These are phyloP conservation scores for Stromatinia cepivora DNA, from an alignment of 2,329 filamentous ascomycete genomes.

Conservation along the genomic window DNA sequence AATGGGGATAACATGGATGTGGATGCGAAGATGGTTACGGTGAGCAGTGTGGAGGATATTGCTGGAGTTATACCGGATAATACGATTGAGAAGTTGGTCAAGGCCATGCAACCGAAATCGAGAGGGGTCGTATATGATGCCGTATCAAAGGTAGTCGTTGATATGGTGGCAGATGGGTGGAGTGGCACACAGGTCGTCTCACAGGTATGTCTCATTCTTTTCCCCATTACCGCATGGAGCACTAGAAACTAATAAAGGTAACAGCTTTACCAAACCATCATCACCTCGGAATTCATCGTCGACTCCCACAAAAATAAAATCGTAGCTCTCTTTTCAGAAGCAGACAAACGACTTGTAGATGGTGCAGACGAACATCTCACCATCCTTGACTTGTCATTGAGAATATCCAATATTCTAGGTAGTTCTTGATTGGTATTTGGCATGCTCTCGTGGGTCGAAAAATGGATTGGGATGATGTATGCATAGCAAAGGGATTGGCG, in stretches of 20 bases:
- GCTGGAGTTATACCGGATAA: conserved; percentile 84
- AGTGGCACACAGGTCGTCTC: conserved; percentile 84
- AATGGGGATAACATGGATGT: conserved; percentile 48
- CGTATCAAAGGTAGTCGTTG: conserved; percentile 77
- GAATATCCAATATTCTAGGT: conserved; percentile 71
- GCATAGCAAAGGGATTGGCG: conserved; percentile 21
- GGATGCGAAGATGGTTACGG: conserved; percentile 66
- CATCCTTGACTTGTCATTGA: conserved; percentile 79
- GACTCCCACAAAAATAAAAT: conserved; percentile 90
- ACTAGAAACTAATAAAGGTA: not conserved
- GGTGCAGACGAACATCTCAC: conserved; percentile 94
- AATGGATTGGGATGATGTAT: not conserved
- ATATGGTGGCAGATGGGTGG: conserved; percentile 96
- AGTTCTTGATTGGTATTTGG: conserved; percentile 27
- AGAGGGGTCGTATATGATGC: conserved; percentile 66
- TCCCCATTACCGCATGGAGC: conserved; percentile 14
- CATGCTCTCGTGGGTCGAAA: not conserved
- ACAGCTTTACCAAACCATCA: conserved; percentile 76
- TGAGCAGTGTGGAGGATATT: conserved; percentile 87
- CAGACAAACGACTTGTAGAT: conserved; percentile 92
- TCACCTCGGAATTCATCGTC: conserved; percentile 80
- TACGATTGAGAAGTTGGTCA: conserved; percentile 69
- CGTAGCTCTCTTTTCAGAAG: conserved; percentile 84
- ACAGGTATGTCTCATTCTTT: conserved; percentile 57
- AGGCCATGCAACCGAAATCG: conserved; percentile 73